Evolutionary conservation across 225 moss, liverwort and hornwort genomes (phyloP).

Genomic region (Marchantia polymorpha): DNA sequence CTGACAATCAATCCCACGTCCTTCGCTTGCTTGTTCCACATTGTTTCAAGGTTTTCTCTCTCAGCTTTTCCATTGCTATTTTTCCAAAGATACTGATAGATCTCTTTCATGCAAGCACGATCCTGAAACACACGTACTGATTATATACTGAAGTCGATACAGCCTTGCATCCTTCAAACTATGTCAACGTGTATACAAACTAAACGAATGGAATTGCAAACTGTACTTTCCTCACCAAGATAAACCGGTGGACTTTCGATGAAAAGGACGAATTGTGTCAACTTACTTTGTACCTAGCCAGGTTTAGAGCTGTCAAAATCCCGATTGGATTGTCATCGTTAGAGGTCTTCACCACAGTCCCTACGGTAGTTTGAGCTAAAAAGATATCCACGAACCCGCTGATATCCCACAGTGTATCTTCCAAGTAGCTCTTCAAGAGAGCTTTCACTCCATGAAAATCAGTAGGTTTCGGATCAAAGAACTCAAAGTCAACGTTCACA

Average conservation of each 20-base stretch:
- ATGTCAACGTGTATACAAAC: not conserved
- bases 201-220: not conserved
- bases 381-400: slow-evolving; percentile 73
- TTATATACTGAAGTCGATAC: not conserved
- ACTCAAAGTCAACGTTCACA: slow-evolving; percentile 79
- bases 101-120: slow-evolving; percentile 59
- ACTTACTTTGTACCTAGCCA: slow-evolving; percentile 77
- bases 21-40: slow-evolving; percentile 71
- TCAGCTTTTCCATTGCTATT: slow-evolving; percentile 56
- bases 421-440: slow-evolving; percentile 69
- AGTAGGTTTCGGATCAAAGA: slow-evolving; percentile 82
- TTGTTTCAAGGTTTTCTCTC: slow-evolving; percentile 53
- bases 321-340: slow-evolving; percentile 85
- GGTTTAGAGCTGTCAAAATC: slow-evolving; percentile 73
- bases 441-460: slow-evolving; percentile 90
- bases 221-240: not conserved
- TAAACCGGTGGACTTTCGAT: not conserved
- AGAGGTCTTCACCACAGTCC: slow-evolving; percentile 76
- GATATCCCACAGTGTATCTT: slow-evolving; percentile 72
- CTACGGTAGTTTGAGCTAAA: slow-evolving; percentile 80
- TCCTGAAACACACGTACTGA: slow-evolving; percentile 40
- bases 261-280: not conserved
- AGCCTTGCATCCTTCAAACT: not conserved
- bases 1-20: slow-evolving; percentile 79
- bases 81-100: slow-evolving; percentile 57